These are phyloP conservation scores for Bolboschoenus planiculmis DNA, from an alignment of 176 grass and related monocot species.

Conservation along the genomic window DNA sequence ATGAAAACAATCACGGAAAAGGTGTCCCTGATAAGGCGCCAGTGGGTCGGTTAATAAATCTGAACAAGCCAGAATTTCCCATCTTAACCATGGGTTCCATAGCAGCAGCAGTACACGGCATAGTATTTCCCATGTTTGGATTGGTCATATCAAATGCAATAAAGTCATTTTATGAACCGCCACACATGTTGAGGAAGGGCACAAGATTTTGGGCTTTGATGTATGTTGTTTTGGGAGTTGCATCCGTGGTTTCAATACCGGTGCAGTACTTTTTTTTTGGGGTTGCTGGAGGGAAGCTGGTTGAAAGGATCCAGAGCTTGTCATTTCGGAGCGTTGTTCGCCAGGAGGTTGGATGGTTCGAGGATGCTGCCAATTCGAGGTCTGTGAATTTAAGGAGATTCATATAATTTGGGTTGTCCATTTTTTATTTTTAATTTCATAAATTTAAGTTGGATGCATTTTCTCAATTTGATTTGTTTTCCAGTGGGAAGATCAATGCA, in stretches of 20 bases:
- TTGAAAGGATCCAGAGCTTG: constrained; percentile 47
- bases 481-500: constrained; percentile 61
- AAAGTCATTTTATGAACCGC: constrained; percentile 54
- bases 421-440: not conserved
- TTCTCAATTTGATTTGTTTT: constrained; percentile 7
- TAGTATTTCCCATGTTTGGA: constrained; percentile 57
- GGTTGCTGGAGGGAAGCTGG: constrained; percentile 72
- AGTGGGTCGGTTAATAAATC: constrained; percentile 36
- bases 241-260: constrained; percentile 25
- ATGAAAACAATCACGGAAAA: not conserved
- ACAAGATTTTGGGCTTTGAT: constrained; percentile 65
- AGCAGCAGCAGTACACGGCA: constrained; percentile 63
- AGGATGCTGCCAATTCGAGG: constrained; percentile 69
- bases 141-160: constrained; percentile 44
- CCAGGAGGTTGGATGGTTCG: constrained; percentile 83
- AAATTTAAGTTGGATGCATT: not conserved
- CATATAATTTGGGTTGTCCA: not conserved
- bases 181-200: constrained; percentile 45
- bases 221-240: constrained; percentile 38
- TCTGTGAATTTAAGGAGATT: constrained; percentile 9
- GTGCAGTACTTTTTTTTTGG: constrained; percentile 59
- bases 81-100: constrained; percentile 49
- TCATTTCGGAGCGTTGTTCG: constrained; percentile 57
- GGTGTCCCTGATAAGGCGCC: constrained; percentile 27
- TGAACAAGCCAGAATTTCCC: constrained; percentile 67